These are phyloP conservation scores for Ceratocystis variospora DNA, from an alignment of 2,329 filamentous ascomycete species.

Conservation along the genomic window DNA sequence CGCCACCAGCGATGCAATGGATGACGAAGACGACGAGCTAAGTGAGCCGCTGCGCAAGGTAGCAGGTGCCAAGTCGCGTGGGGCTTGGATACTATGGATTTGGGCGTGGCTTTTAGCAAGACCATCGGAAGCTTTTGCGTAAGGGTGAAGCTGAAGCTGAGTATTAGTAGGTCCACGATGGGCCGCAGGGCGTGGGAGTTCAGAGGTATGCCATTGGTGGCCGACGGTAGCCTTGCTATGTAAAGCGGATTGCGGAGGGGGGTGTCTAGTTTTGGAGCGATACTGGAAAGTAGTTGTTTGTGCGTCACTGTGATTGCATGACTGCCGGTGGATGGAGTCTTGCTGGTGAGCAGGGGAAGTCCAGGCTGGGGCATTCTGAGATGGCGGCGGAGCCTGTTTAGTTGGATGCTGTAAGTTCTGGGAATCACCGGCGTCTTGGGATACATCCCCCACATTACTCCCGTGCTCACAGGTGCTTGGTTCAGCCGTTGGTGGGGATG, in stretches of 20 bases:
- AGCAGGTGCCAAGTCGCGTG: background rate
- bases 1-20: background rate
- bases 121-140: background rate
- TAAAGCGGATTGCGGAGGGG: background rate
- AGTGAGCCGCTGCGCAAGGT: background rate
- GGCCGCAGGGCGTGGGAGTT: background rate
- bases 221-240: background rate
- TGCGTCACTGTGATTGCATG: background rate
- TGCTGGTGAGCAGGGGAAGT: no score
- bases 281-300: background rate
- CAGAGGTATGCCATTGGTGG: background rate
- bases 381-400: no score
- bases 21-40: conserved; percentile 2
- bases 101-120: background rate
- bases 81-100: background rate
- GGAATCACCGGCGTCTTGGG: no score
- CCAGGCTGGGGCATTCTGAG: no score
- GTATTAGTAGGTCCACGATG: background rate
- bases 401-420: no score
- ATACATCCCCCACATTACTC: no score
- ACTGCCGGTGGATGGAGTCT: no score
- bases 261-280: background rate
- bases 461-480: no score
- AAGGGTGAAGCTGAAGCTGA: background rate
- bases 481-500: no score